phyloP scores from a whole-genome alignment of 768 basidiomycete genomes.

The Collybia sordida region DNA sequence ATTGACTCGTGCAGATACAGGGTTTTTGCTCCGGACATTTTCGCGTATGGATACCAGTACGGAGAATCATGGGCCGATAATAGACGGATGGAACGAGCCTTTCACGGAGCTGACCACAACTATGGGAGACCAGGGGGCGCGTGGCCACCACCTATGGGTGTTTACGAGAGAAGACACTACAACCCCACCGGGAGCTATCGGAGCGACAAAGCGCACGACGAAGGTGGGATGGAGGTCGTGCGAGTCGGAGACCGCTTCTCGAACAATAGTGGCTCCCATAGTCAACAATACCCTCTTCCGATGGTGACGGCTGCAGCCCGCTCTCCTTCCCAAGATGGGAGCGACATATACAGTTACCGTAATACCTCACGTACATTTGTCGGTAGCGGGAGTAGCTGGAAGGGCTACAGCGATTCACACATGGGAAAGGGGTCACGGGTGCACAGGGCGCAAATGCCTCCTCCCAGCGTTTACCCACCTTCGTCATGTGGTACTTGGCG shows the following conservation, averaged over 20 bases:
- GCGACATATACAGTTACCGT: too few species aligned
- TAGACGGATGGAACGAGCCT: slow-evolving; percentile 25
- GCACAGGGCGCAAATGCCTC: background rate
- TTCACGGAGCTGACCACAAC: slow-evolving; percentile 12
- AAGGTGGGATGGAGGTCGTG: slow-evolving; percentile 6
- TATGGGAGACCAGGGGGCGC: background rate
- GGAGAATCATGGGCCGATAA: slow-evolving; percentile 28
- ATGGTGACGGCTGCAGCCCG: too few species aligned
- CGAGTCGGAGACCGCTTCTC: slow-evolving; percentile 4
- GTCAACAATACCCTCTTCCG: background rate
- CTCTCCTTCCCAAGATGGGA: too few species aligned
- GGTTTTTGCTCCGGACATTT: slow-evolving; percentile 21
- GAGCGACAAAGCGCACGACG: background rate
- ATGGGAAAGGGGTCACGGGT: background rate
- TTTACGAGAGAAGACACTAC: slow-evolving; percentile 2
- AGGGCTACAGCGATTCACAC: background rate
- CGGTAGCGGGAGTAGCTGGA: background rate
- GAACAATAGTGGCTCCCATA: background rate
- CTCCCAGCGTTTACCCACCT: background rate
- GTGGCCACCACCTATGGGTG: background rate
- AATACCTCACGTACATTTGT: background rate
- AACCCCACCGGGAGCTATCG: slow-evolving; percentile 1
- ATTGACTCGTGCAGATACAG: slow-evolving; percentile 12
- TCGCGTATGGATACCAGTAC: slow-evolving; percentile 28
- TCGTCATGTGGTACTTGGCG: background rate